Percentiles rank a stretch among this genome's conserved stretches.
phyloP scores from a whole-genome alignment of 352 stramenopile species.

The Globisporangium splendens region DNA sequence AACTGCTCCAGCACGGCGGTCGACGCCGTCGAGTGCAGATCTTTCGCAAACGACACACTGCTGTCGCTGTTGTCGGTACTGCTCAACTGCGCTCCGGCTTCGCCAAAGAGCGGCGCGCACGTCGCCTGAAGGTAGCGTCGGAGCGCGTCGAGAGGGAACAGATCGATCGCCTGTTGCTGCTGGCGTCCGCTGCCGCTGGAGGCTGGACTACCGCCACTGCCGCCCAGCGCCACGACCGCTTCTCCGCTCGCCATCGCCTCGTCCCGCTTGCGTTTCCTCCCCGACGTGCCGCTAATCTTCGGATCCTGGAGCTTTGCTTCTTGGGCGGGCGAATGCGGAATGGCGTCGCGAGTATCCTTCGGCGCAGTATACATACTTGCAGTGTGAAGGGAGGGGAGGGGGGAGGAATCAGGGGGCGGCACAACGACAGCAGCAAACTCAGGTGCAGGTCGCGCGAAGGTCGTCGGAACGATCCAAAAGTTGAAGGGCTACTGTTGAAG shows the following conservation, averaged over 20 bases:
- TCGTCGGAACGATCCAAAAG: neutral
- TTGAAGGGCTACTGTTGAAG: neutral
- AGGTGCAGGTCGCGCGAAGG: neutral
- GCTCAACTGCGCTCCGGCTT: conserved; percentile 30
- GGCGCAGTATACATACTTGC: neutral
- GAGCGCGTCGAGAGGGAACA: conserved; percentile 43
- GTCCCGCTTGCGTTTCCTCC: conserved; percentile 16
- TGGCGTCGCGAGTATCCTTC: neutral
- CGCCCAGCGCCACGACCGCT: conserved; percentile 6
- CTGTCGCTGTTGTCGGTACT: conserved; percentile 1
- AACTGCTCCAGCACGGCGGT: conserved; percentile 69
- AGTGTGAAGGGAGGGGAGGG: too few relatives aligned
- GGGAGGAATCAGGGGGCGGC: neutral
- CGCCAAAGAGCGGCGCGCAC: conserved; percentile 65
- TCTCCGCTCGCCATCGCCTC: conserved; percentile 10
- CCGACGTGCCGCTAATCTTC: conserved; percentile 18
- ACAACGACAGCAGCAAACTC: neutral
- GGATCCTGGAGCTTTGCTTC: conserved; percentile 8
- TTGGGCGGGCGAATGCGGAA: neutral
- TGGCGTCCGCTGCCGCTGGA: conserved; percentile 14
- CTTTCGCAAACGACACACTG: conserved; percentile 27
- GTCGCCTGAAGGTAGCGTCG: conserved; percentile 59
- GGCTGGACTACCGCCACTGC: neutral
- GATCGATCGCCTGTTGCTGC: conserved; percentile 23
- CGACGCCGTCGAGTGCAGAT: conserved; percentile 30